phyloP scores from a whole-genome alignment of 2,329 filamentous ascomycete species.

The Epichloe sylvatica region DNA sequence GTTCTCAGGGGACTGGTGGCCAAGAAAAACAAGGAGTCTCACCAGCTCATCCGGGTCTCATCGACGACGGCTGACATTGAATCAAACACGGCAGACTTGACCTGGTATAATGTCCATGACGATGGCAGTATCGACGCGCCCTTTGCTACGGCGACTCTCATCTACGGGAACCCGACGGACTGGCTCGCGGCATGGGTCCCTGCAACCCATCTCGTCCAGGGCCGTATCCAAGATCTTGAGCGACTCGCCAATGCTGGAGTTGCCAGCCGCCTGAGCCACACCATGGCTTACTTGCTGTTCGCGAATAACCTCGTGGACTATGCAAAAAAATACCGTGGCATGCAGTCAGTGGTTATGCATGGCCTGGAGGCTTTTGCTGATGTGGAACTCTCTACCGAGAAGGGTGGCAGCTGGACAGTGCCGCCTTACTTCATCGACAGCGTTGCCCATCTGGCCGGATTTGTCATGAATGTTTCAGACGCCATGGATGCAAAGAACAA shows the following conservation, averaged over 20 bases:
- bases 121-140: slow-evolving; percentile 4
- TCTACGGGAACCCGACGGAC: slow-evolving; percentile 34
- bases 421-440: slow-evolving; percentile 44
- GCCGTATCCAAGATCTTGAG: slow-evolving; percentile 41
- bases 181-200: slow-evolving; percentile 44
- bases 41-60: slow-evolving; percentile 20
- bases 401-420: slow-evolving; percentile 31
- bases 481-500: slow-evolving; percentile 37
- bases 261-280: slow-evolving; percentile 5
- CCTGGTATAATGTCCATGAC: slow-evolving; percentile 8
- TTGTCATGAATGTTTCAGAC: slow-evolving; percentile 44
- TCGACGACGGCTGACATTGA: slow-evolving; percentile 28
- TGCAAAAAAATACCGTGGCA: slow-evolving; percentile 36
- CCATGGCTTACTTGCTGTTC: slow-evolving; percentile 49
- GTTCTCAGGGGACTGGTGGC: slow-evolving; percentile 40
- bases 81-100: slow-evolving; percentile 28
- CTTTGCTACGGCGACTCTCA: slow-evolving; percentile 11
- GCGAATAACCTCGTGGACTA: slow-evolving; percentile 38
- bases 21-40: slow-evolving; percentile 14
- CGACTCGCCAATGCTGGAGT: slow-evolving; percentile 2
- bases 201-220: slow-evolving; percentile 50
- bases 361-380: slow-evolving; percentile 34
- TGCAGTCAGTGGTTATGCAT: slow-evolving; percentile 41
- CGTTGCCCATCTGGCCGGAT: slow-evolving; percentile 44
- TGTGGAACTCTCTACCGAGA: slow-evolving; percentile 9